Conservation (phyloP, 805 yeast genomes). For the Jamesozyma jinghongensis region DNA sequence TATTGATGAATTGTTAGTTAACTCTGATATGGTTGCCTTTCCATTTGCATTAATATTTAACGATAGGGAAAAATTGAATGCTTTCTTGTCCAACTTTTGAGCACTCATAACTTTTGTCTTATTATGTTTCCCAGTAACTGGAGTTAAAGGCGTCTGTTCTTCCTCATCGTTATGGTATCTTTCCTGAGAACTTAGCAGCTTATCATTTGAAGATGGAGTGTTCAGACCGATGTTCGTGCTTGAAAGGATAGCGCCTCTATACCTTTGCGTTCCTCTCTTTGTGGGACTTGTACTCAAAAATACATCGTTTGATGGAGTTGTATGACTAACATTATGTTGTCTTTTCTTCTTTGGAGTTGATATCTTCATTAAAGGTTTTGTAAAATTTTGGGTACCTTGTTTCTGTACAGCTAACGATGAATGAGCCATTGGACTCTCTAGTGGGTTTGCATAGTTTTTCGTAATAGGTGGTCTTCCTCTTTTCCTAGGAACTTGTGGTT, state of each 20-base stretch:
- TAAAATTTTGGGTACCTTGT: conserved; percentile 19
- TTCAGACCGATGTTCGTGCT: neutral
- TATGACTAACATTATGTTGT: conserved; percentile 3
- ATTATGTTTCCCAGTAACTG: neutral
- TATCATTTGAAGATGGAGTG: neutral
- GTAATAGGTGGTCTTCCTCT: conserved; percentile 32
- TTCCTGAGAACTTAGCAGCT: neutral
- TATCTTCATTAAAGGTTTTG: conserved; percentile 29
- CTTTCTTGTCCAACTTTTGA: neutral
- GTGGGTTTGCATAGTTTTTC: conserved; percentile 28
- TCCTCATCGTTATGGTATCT: neutral
- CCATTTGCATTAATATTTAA: conserved; percentile 26
- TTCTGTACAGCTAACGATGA: conserved; percentile 28
- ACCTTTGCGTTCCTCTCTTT: conserved; percentile 6
- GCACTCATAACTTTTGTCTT: neutral
- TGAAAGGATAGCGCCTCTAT: conserved; percentile 23
- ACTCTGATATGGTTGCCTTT: conserved; percentile 22
- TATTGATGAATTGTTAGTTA: neutral
- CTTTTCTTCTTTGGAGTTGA: conserved; percentile 17
- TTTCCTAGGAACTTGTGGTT: conserved; percentile 9
- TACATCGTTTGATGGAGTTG: neutral
- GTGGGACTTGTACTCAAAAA: conserved; percentile 1
- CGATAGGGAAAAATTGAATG: conserved; percentile 14
- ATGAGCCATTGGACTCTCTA: conserved; percentile 31
- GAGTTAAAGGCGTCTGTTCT: conserved; percentile 1